Base-by-base conservation (phyloP, 2,329 filamentous ascomycete species). In the Penicillium psychrosexuale region DNA sequence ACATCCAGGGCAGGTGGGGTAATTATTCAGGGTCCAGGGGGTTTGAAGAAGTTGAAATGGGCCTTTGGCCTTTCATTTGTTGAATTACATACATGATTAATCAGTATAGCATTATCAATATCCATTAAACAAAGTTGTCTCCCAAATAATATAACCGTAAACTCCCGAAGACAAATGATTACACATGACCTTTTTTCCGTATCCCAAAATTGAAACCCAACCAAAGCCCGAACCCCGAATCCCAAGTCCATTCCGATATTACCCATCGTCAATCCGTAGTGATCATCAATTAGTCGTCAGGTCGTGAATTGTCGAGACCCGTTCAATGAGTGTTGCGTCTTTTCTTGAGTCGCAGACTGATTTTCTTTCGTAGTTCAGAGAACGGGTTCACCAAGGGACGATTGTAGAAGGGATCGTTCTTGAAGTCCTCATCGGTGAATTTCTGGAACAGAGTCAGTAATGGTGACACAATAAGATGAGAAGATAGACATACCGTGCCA, bases 401-500 rank as follows among this genome's bases (percentile, higher is more conserved):
- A 38, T 64, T 69, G 57, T 74, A 74, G 47, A 74, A 74, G 2
- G 72, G 71, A 36, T 75, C 73, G 34, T 72, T 68, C 45, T 69
- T 71, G 59, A 75, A 72, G 49, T 75, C 73, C 19, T 73, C 71
- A 22, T 75, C 70, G 51, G 67, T 72, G 51, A 72, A 73, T 69
- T 70, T 74, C 73, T 75, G 42, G 5, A 43, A 15, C 11, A 0
- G 5, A 19, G 36, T 47, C 49, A 22, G 28, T 31, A 15, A 34
- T 30, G 30, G 33, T 39, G 11, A 45, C 8, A 37, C 33, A 28
- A 8, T 11, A 34, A 13, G 24, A 22, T 38, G 34, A 8, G 7
- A 8, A 31, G 40, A 12, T 19, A 50, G 42, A 81, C 87, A 73
- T 80, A 94, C 91, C 62, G 89, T 70, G 47, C 84, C 85, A 4